These are phyloP conservation scores for Boletales sp. DNA, from an alignment of 768 basidiomycete species.

Conservation along the genomic window DNA sequence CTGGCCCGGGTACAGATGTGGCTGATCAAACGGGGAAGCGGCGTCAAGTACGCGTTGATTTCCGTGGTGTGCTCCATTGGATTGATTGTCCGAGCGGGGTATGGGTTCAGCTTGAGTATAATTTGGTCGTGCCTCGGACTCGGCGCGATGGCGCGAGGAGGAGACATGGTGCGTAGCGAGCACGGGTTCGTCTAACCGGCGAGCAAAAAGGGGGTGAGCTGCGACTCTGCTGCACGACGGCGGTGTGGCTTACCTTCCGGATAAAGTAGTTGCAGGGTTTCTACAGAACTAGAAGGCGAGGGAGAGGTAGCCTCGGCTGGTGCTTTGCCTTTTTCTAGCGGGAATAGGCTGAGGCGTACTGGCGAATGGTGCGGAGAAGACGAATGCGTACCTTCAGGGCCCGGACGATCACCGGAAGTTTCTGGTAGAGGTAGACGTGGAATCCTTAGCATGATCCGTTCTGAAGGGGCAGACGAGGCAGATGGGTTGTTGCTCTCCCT, in stretches of 20 bases:
- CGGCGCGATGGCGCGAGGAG: no score
- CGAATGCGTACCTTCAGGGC: slow-evolving; percentile 6
- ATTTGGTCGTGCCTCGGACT: no score
- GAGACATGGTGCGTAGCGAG: not conserved
- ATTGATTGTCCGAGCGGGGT: not conserved
- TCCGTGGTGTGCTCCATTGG: not conserved
- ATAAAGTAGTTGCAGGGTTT: slow-evolving; percentile 9
- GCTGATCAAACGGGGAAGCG: no score
- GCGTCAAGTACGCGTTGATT: not conserved
- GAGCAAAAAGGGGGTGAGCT: not conserved
- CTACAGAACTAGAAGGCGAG: slow-evolving; percentile 7
- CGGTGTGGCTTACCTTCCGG: slow-evolving; percentile 2
- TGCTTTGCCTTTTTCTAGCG: slow-evolving; percentile 5
- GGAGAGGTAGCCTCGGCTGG: not conserved
- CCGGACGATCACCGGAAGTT: not conserved
- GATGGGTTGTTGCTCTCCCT: slow-evolving; percentile 5
- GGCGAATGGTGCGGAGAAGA: not conserved
- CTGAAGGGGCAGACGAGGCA: slow-evolving; percentile 1
- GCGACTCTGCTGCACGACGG: not conserved
- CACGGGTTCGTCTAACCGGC: slow-evolving; percentile 7
- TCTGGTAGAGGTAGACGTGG: not conserved
- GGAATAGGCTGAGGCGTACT: no score
- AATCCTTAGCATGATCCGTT: not conserved
- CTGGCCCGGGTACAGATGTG: not conserved
- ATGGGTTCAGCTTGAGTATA: not conserved